phyloP scores from a whole-genome alignment of 2,329 filamentous ascomycete genomes.

The Gaeumannomyces sp. region DNA sequence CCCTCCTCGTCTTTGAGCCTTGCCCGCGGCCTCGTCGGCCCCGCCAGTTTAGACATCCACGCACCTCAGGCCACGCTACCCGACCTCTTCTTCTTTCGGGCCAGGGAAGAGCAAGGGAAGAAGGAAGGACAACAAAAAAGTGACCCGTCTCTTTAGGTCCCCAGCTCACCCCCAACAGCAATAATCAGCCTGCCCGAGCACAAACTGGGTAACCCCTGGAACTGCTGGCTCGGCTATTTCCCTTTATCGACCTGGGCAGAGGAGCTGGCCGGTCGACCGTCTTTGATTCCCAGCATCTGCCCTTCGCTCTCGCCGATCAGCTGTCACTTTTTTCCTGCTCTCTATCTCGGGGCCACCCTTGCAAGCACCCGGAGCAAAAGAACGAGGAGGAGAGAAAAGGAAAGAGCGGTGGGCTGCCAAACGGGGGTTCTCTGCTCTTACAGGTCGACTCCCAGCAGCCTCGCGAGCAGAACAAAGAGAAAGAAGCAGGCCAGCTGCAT shows the following conservation, averaged over 20 bases:
- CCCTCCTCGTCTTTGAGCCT: not conserved
- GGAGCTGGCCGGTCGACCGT: not conserved
- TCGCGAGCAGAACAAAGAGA: not conserved
- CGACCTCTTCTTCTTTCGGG: not conserved
- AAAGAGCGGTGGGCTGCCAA: conserved; percentile 1
- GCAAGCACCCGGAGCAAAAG: not conserved
- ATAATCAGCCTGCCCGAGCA: not conserved
- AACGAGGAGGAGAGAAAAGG: not conserved
- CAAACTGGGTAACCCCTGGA: not conserved
- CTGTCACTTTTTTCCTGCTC: conserved; percentile 8
- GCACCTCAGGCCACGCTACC: not conserved
- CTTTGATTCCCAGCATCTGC: conserved; percentile 2
- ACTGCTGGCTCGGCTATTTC: not conserved
- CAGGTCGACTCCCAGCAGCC: not conserved
- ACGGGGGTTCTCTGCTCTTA: not conserved
- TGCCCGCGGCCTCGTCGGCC: not conserved
- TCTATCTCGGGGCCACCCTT: conserved; percentile 1
- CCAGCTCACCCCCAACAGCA: not conserved
- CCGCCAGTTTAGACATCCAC: not conserved
- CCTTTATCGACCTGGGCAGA: not conserved
- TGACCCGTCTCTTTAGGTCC: not conserved
- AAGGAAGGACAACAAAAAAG: not conserved
- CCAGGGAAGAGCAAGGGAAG: not conserved
- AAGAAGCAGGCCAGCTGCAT: not conserved
- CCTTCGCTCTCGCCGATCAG: conserved; percentile 8